Base-by-base conservation (phyloP, 768 basidiomycete species). In the Asterophora lycoperdoides region DNA sequence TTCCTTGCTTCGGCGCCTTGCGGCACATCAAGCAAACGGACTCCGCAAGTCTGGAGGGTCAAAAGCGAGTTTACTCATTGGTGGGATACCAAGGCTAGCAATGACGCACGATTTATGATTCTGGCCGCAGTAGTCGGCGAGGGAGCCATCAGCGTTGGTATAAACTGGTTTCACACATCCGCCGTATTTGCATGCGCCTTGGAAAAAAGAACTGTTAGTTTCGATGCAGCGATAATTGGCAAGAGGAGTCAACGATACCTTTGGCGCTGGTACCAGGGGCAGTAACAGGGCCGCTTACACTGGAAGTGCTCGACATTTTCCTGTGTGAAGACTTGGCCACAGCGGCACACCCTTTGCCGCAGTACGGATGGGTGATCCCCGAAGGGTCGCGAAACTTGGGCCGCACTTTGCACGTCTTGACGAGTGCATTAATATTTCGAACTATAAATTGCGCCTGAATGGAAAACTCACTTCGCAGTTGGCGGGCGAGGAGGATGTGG, bases 351-450 rank as follows among this genome's bases (percentile, higher is more conserved):
- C 23, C 73, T 57, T 80, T 84, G 58, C 81, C 67, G 56, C 83
- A 85, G 60, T 74, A 86, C 11, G 79, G 74, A 63, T 84, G 83
- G 1, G 72, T 76, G 29, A 43, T 52, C 44, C 73, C 75, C 8
- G 71, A 74, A 13, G 79, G 78, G 56, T 84, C 83, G 15, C 68
- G 70, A 54, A 77, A 75, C 56, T 82, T 84, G 34, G 83, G 81
- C 34, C 79, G 74, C 51, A 71, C 71, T 50, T 77, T 76, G 63
- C 83, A 84, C 52, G 74, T 75, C 83, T 84, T 55, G 11, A 44
- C 8, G 20, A 13, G 14, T 2, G 23, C 19, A n/a, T 34, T 37
- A 18, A 46, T 9, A 35, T 29, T 13, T 30, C 23, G 19, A 15
- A 41, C 3, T 23, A 6, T 23, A 23, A 36, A 17, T 39, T 46